These are phyloP conservation scores for Psilocybe sp. DNA, from an alignment of 768 basidiomycete genomes.

Conservation along the genomic window DNA sequence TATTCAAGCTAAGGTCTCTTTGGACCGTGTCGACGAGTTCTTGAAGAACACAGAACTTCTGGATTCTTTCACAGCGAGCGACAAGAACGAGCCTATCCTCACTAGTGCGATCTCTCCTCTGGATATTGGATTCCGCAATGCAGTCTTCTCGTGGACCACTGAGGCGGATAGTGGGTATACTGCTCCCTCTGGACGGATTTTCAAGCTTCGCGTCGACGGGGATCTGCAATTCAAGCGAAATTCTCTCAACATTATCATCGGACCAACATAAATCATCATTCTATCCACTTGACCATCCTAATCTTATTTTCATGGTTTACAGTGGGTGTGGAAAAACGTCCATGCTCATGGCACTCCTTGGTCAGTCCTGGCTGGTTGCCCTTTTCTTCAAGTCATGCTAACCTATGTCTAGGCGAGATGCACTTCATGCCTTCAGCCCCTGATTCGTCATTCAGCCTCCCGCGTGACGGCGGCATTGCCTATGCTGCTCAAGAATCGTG, in stretches of 20 bases:
- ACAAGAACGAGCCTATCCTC: not conserved
- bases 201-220: constrained; percentile 48
- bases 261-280: constrained; percentile 38
- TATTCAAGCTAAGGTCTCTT: constrained; percentile 54
- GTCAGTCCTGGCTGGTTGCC: not conserved
- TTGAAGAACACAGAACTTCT: constrained; percentile 47
- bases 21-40: constrained; percentile 50
- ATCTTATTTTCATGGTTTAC: not conserved
- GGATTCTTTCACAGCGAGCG: constrained; percentile 32
- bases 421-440: constrained; percentile 47
- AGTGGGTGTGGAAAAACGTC: constrained; percentile 56
- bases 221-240: constrained; percentile 54
- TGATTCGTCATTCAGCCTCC: constrained; percentile 63
- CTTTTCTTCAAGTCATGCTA: not conserved
- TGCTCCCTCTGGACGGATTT: constrained; percentile 46
- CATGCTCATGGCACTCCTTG: constrained; percentile 52
- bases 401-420: constrained; percentile 47
- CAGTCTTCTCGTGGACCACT: constrained; percentile 55
- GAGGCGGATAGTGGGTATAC: constrained; percentile 28
- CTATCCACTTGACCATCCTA: not conserved
- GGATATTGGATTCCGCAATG: constrained; percentile 49
- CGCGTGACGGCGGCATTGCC: constrained; percentile 60
- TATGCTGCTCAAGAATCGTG: constrained; percentile 81
- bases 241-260: constrained; percentile 55
- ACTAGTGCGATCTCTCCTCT: not conserved